phyloP scores from a whole-genome alignment of 768 basidiomycete species.

The Vararia minispora region DNA sequence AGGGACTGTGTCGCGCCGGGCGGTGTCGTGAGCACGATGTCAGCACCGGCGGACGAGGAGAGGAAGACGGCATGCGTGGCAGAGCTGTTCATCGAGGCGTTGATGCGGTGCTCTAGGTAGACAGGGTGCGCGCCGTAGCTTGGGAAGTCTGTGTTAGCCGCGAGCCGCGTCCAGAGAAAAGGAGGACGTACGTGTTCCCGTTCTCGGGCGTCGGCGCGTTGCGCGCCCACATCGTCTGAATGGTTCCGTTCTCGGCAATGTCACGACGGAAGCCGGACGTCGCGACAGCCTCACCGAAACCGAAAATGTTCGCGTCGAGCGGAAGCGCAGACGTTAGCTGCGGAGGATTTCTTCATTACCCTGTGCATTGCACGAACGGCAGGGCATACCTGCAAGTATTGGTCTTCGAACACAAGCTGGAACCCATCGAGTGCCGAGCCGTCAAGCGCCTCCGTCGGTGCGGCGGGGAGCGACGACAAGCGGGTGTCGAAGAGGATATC shows the following conservation, averaged over 20 bases:
- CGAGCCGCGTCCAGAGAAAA: neutral
- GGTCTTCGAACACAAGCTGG: conserved; percentile 65
- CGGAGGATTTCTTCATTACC: neutral
- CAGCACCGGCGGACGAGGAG: conserved; percentile 59
- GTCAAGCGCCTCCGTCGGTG: conserved; percentile 42
- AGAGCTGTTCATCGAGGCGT: conserved; percentile 35
- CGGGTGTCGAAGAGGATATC: conserved; percentile 62
- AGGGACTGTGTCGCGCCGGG: conserved; percentile 38
- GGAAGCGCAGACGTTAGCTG: conserved; percentile 58
- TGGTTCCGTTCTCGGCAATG: conserved; percentile 40
- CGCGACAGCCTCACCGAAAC: conserved; percentile 59
- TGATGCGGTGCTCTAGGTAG: conserved; percentile 62
- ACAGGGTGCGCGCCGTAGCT: conserved; percentile 64
- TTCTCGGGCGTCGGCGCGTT: conserved; percentile 52
- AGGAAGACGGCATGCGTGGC: conserved; percentile 67
- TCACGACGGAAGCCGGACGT: conserved; percentile 57
- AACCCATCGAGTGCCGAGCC: conserved; percentile 51
- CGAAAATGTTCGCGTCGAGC: conserved; percentile 57
- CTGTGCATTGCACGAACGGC: neutral
- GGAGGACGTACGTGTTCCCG: conserved; percentile 41
- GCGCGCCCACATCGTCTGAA: conserved; percentile 58
- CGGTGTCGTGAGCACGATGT: conserved; percentile 54
- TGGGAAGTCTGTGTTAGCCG: conserved; percentile 18
- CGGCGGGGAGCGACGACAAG: conserved; percentile 43
- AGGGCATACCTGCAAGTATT: conserved; percentile 51